Percentiles rank a stretch among this genome's conserved stretches.
Evolutionary conservation across 768 basidiomycete genomes (phyloP).

Genomic region (Mrakia hoshinonis): DNA sequence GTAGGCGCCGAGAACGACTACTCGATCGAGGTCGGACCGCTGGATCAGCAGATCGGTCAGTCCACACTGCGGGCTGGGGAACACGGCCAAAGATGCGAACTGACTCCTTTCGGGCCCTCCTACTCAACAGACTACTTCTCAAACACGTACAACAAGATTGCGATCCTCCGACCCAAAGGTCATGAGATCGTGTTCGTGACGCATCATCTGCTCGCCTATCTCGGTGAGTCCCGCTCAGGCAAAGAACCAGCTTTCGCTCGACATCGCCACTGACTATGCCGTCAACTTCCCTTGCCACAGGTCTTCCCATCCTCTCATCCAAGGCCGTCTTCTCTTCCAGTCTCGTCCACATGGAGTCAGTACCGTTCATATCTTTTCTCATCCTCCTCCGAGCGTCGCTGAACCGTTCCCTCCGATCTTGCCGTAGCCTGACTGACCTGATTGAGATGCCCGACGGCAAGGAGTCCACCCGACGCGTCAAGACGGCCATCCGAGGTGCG

Average conservation of each 20-base stretch:
- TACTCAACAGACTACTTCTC: constrained; percentile 6
- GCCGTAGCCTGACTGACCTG: neutral
- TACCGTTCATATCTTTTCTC: neutral
- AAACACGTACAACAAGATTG: constrained; percentile 8
- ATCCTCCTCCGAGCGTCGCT: neutral
- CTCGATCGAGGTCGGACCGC: neutral
- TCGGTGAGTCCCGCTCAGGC: constrained; percentile 10
- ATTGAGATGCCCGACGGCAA: neutral
- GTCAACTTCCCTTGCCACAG: no score
- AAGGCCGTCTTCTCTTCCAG: constrained; percentile 17
- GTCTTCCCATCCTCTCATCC: constrained; percentile 11
- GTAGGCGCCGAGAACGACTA: neutral
- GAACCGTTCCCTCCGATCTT: neutral
- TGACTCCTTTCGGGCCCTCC: neutral
- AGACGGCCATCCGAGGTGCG: neutral
- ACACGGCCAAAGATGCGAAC: neutral
- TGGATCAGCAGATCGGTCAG: constrained; percentile 10
- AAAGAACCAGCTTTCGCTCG: neutral
- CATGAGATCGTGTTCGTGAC: constrained; percentile 21
- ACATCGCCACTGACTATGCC: neutral
- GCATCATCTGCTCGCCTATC: constrained; percentile 4
- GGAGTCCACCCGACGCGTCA: neutral
- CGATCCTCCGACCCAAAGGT: constrained; percentile 13
- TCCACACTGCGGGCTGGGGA: neutral
- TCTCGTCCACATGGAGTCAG: constrained; percentile 17